Evolutionary conservation across 768 basidiomycete genomes (phyloP).

Genomic region (Mycena polygramma): DNA sequence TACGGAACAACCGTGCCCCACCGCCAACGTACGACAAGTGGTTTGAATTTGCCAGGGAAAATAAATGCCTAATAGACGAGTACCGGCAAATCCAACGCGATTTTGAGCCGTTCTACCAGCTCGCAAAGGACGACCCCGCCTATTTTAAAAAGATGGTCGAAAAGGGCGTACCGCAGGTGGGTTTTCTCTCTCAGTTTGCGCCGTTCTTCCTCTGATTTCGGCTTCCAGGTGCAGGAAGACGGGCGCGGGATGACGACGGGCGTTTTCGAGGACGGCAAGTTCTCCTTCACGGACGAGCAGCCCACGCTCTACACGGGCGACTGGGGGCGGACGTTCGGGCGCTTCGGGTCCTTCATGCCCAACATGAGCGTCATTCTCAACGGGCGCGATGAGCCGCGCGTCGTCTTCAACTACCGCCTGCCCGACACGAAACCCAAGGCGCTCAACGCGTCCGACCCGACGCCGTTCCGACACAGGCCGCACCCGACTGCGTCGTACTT

Average conservation of each 20-base stretch:
- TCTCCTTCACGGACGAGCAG: slow-evolving; percentile 31
- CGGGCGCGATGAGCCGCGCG: slow-evolving; percentile 39
- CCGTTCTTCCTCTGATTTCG: no score
- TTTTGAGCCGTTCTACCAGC: slow-evolving; percentile 39
- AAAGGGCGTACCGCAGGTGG: background rate
- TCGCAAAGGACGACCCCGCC: slow-evolving; percentile 33
- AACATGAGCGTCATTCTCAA: slow-evolving; percentile 35
- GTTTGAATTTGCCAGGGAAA: slow-evolving; percentile 28
- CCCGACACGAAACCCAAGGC: slow-evolving; percentile 21
- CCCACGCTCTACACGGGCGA: slow-evolving; percentile 34
- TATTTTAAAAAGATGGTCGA: slow-evolving; percentile 36
- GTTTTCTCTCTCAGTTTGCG: no score
- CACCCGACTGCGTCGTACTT: slow-evolving; percentile 31
- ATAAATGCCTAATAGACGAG: slow-evolving; percentile 39
- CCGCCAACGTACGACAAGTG: slow-evolving; percentile 35
- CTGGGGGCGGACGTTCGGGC: slow-evolving; percentile 32
- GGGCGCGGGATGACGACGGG: slow-evolving; percentile 33
- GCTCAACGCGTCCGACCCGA: slow-evolving; percentile 29
- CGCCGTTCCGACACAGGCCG: slow-evolving; percentile 36
- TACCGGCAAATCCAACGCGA: slow-evolving; percentile 38
- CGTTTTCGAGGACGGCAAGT: slow-evolving; percentile 11
- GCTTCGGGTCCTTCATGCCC: slow-evolving; percentile 31
- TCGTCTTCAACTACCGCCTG: slow-evolving; percentile 32
- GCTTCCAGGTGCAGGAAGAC: slow-evolving; percentile 25
- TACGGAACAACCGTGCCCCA: slow-evolving; percentile 36